Base-by-base conservation (phyloP, 768 basidiomycete species). In the Brasilioporus rufonigricans region DNA sequence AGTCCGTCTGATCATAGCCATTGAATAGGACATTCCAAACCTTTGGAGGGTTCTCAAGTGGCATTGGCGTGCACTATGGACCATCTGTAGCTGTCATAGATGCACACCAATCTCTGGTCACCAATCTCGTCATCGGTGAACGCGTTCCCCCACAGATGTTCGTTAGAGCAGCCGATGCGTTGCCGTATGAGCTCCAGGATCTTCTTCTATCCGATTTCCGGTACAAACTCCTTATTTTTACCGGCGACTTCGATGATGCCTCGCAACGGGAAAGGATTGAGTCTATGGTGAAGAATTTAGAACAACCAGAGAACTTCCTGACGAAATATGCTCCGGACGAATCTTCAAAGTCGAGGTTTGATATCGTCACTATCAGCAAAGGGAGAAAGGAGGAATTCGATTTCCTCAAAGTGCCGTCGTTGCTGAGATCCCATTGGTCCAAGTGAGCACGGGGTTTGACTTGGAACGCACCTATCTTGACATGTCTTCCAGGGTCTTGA, bases 161-260 rank as follows among this genome's bases (percentile, higher is more conserved):
- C 52, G 64, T 83, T 31, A 71, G 79, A 14, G 74, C 71, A 0
- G 78, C 78, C 23, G 81, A 82, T 52, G 72, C 73, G 18, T 70
- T 72, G 13, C 74, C 79, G 23, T 70, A 66, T 55, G 76, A 84
- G 56, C 63, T 83, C 11, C 82, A 81, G 43, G 82, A 82, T 59
- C 65, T 78, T 18, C 67, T 80, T 44, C 75, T 74, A 1, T 68
- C 77, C 3, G 77, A 83, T 62, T 71, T 71, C 44, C 73, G 77
- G 40, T 83, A 77, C 70, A 79, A 82, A 55, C 29, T 83, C 23
- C 55, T 83, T 48, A 57, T 79, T 18, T 82, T 82, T 61, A 60
- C 64, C 0, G 80, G 80, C 8, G 71, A 79, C 24, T 29, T 68
- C 13, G 39, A 35, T 14, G 27, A 57, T 35, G 18, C 61, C 23